Base-by-base conservation (phyloP, 441 rosid species). In the Erodium chrysanthum region DNA sequence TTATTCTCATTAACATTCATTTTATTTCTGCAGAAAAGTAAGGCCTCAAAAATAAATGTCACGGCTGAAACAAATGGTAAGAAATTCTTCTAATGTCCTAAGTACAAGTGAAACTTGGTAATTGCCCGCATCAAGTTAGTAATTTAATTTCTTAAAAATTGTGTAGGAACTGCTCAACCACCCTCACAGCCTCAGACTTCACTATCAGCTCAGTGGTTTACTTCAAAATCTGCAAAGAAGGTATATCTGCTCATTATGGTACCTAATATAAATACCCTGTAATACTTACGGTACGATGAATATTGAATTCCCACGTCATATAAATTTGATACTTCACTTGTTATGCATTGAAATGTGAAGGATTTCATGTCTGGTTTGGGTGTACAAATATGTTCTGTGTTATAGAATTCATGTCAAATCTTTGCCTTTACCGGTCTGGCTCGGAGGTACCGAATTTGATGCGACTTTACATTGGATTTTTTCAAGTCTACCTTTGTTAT, bases 221-320 rank as follows among this genome's bases (percentile, higher is more conserved):
- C 96, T 79, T 77, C 97, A 44, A 93, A 86, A 77, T 79, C 96
- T 63, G 75, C 86, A 46, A 89, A 86, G 74, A 93, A 93, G 98
- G 98, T 88, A 66, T 21, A 21, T 10, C 11, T 54, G 60, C 20
- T 54, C 11, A 54, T 50, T 20, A 17, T 54, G 23, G 25, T 44
- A 44, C 15, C 15, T 15, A 44, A 44, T 44, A 44, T 14, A 11
- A 11, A 11, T 2, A 44, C 21, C 20, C 21, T 10, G 20, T 20
- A 54, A 18, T 7, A 50, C 58, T 15, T 22, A 50, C 8, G 5
- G 3, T 54, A 54, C 23, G 20, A 9, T 0, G 10, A 29, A 29
- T 2, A 6, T 6, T 50, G 15, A n/a, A n/a, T 50, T 20, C 20
- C 20, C 12, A 17, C 12, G 15, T 20, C 20, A 37, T 37, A 50